Evolutionary conservation across 2,329 filamentous ascomycete species (phyloP), one percentile per base, ranked within the genome.

Genomic region (Pseudocercospora cruenta): DNA sequence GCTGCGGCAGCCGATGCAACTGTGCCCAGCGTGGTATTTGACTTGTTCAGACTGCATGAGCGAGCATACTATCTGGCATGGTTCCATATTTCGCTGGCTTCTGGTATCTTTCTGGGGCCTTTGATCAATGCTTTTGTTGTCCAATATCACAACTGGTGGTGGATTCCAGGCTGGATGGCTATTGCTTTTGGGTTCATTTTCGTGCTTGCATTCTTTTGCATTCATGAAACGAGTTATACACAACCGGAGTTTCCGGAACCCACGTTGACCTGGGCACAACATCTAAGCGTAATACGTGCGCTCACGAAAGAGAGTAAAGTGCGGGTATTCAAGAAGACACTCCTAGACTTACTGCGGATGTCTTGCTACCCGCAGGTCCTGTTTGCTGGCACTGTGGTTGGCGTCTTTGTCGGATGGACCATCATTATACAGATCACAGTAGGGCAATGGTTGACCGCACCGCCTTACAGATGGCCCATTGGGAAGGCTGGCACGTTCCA

Each of bases 51-150:
- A 33, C 67, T 73, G 8, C 71, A 78, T 19, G 71, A 79, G 47
- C 73, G 78, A 12, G 79, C 78, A 1, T 73, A 76, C 43, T 76
- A 74, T 43, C 72, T 80, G 71, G 80, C 80, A 78, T 73, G 77
- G 43, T 80, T 81, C 58, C 74, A 79, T 53, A 63, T 79, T 8
- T 76, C 78, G 6, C 64, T 81, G 55, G 74, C 76, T 0, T 70
- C 71, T 21, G 79, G 79, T 1, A 69, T 79, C 9, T 80, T 80
- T 55, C 57, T 81, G 7, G 79, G 79, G 0, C 77, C 79, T 1
- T 58, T 80, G 24, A 79, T 77, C 47, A 76, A 76, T 64, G 73
- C 70, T 1, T 74, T 66, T 49, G 68, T 76, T 19, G 69, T 73
- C 2, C 70, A 76, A 60, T 60, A 68, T 16, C 69, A 70, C 19